Conservation (phyloP, 768 basidiomycete species). For the Tricholoma flavovirens region DNA sequence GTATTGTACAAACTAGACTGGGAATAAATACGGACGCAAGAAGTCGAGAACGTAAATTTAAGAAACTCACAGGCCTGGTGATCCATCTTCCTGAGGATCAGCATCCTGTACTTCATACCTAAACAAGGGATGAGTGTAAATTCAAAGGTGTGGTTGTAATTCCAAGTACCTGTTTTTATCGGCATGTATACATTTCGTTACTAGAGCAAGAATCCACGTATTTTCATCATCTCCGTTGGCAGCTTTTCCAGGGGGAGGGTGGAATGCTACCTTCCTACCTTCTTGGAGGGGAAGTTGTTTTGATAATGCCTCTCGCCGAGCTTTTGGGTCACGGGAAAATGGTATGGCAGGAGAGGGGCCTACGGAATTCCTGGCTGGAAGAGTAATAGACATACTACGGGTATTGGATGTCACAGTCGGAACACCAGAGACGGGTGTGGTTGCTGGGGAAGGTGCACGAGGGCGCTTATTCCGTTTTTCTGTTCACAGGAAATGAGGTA, state of each 20-base stretch:
- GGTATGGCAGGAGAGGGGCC: slow-evolving; percentile 46
- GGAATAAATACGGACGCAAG: background rate
- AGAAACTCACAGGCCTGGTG: slow-evolving; percentile 54
- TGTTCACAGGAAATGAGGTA: slow-evolving; percentile 12
- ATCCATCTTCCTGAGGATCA: slow-evolving; percentile 77
- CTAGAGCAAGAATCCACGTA: slow-evolving; percentile 77
- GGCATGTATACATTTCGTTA: slow-evolving; percentile 62
- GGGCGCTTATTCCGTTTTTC: slow-evolving; percentile 80
- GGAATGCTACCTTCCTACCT: slow-evolving; percentile 79
- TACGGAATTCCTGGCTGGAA: slow-evolving; percentile 52
- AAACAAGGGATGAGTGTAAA: slow-evolving; percentile 1
- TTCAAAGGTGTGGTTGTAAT: slow-evolving; percentile 5
- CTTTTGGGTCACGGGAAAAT: slow-evolving; percentile 62
- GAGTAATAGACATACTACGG: slow-evolving; percentile 49
- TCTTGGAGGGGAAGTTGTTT: slow-evolving; percentile 64
- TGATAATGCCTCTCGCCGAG: slow-evolving; percentile 54
- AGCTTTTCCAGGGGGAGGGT: slow-evolving; percentile 56
- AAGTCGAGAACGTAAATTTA: background rate
- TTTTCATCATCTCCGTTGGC: slow-evolving; percentile 41
- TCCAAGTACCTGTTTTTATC: slow-evolving; percentile 60
- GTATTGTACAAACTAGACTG: slow-evolving; percentile 58
- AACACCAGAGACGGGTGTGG: slow-evolving; percentile 40
- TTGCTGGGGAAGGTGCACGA: slow-evolving; percentile 61
- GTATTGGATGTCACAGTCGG: slow-evolving; percentile 27
- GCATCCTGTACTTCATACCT: slow-evolving; percentile 87